Base-by-base conservation (phyloP, 768 basidiomycete genomes). In the Tricholoma hemisulphureum region DNA sequence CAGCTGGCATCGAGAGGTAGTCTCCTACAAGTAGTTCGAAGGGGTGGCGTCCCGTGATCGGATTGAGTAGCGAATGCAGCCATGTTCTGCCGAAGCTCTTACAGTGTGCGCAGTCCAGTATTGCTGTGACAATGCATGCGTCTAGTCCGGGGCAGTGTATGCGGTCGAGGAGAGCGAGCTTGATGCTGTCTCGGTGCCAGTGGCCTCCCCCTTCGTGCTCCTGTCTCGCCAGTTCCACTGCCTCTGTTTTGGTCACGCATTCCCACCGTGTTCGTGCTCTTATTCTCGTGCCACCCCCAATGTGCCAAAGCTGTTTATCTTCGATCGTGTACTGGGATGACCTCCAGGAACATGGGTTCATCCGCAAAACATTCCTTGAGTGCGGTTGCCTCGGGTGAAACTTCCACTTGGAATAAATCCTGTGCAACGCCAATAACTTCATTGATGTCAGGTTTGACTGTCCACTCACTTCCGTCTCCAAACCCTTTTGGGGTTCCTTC, bases 1-100 rank as follows among this genome's bases (percentile, higher is more conserved):
- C 77, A 8, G 26, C 58, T 2, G 72, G 74, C 31, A 57, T 41
- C 20, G 39, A 20, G 20, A 41, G 39, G 39, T 41, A 41, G 18
- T 41, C 39, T 6, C n/a, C 39, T 2, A 21, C 6, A 2, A 21
- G 39, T 10, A 21, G 5, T 21, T 41, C 18, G 39, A 20, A 21
- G 18, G n/a, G n/a, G 39, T n/a, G n/a, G n/a, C n/a, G n/a, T n/a
- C n/a, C n/a, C n/a, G n/a, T n/a, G n/a, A n/a, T n/a, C n/a, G n/a
- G 39, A 18, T 41, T 20, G 39, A 41, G 39, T 13, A 41, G 39
- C 20, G 39, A 20, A 13, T 41, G 39, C 74, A 77, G 29, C 59
- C 60, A 51, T 74, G 73, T 62, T 69, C n/a, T n/a, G n/a, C n/a
- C n/a, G n/a, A n/a, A n/a, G n/a, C n/a, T n/a, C n/a, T n/a, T n/a